Evolutionary conservation across 108 stramenopile genomes (phyloP), one percentile per base, ranked within the genome.

Genomic region (Nitzschia inconspicua): DNA sequence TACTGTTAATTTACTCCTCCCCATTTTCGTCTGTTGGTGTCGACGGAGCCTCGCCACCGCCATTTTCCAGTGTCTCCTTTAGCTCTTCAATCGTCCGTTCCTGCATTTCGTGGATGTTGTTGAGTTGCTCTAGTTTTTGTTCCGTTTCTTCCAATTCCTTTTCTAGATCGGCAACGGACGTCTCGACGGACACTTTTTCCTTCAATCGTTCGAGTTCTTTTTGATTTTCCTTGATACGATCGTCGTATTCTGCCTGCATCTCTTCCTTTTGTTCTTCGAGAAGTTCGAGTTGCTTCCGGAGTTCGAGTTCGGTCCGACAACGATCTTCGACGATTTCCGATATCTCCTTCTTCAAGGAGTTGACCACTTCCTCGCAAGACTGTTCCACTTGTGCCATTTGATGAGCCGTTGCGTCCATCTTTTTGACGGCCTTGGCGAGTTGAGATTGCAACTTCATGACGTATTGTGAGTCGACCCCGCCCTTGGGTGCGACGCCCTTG

Each of bases 401-500:
- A 47, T 75, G 73, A 18, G 70, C 43, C 20, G 77, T 78, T 29
- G 74, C 66, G 26, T 78, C 81, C 81, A 82, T 82, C 44, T 77
- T 77, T 53, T 82, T 78, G 18, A 78, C 70, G 14, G 81, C 81
- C 70, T 82, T 82, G 60, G 77, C 76, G 23, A 82, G 44, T 41
- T 82, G 81, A 13, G 73, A 61, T 50, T 82, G 76, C 20, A 82
- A 35, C 36, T 78, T 82, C 74, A 78, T 72, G 23, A 82, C 76
- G 42, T 82, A 82, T 47, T 78, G 81, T 9, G 65, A 54, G 56
- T 82, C 81, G 16, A n/a, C n/a, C 30, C 76, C 81, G 4, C 67
- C 65, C 44, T 75, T 75, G 28, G 81, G 81, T 22, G 81, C 81
- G n/a, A 78, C 77, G n/a, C 77, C 74, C 61, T 82, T 78, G 74